Evolutionary conservation across 139 green algal species (phyloP).

Genomic region (Bryopsis sp.): DNA sequence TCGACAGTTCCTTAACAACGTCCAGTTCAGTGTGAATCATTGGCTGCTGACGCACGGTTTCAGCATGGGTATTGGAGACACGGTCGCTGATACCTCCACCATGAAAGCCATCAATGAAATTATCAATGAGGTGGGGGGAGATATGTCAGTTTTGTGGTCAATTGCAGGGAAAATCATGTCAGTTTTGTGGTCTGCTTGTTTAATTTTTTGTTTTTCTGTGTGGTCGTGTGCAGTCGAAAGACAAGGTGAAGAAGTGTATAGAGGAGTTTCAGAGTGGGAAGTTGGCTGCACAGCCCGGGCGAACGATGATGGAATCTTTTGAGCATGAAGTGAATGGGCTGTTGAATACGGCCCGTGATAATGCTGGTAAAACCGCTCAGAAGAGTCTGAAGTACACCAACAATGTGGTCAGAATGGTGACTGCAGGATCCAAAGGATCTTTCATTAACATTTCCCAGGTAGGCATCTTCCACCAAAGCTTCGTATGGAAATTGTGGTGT

Average conservation of each 20-base stretch:
- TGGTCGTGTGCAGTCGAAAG: constrained; percentile 71
- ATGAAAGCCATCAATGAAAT: constrained; percentile 88
- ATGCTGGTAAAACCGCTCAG: constrained; percentile 87
- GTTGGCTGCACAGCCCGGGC: constrained; percentile 85
- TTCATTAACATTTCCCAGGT: constrained; percentile 99
- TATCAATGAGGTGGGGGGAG: constrained; percentile 64
- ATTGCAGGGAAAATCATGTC: no score
- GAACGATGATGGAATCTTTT: constrained; percentile 91
- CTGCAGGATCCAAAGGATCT: constrained; percentile 86
- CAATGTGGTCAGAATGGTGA: constrained; percentile 99
- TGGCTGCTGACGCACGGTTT: constrained; percentile 95
- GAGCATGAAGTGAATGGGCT: constrained; percentile 77
- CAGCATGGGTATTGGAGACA: constrained; percentile 95
- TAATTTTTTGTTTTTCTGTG: not conserved
- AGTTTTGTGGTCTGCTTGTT: not conserved
- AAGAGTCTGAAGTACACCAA: constrained; percentile 80
- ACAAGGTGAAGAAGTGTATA: constrained; percentile 77
- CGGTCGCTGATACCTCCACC: constrained; percentile 84
- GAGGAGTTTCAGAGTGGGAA: constrained; percentile 70
- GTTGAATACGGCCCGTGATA: constrained; percentile 86
- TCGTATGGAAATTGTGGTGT: not conserved
- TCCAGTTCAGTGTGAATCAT: constrained; percentile 87
- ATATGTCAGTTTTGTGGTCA: no score
- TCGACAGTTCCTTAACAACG: constrained; percentile 59
- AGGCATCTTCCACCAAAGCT: constrained; percentile 33